Evolutionary conservation across 2,329 filamentous ascomycete species (phyloP).

Genomic region (Phyllosticta citribraziliensis): DNA sequence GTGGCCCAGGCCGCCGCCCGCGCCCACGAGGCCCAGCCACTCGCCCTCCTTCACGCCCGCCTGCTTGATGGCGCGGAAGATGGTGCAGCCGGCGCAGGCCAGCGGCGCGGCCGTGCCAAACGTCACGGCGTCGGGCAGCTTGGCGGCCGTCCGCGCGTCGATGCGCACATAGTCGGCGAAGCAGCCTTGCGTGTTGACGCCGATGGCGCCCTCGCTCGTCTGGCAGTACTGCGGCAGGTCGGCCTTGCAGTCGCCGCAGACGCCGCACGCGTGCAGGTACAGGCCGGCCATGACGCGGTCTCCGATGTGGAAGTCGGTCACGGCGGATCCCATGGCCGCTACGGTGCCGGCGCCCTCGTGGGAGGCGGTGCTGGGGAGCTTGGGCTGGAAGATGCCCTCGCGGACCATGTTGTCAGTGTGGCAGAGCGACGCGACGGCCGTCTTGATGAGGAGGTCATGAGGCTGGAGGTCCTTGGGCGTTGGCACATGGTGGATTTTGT

Average conservation of each 20-base stretch:
- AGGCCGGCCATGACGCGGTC: slow-evolving; percentile 49
- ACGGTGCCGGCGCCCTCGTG: slow-evolving; percentile 51
- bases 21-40: slow-evolving; percentile 30
- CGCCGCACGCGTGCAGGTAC: slow-evolving; percentile 43
- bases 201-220: slow-evolving; percentile 35
- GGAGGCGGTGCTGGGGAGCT: slow-evolving; percentile 44
- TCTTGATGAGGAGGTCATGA: slow-evolving; percentile 50
- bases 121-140: slow-evolving; percentile 39
- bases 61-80: slow-evolving; percentile 39
- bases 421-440: slow-evolving; percentile 51
- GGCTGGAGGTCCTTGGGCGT: slow-evolving; percentile 39
- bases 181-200: slow-evolving; percentile 43
- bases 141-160: slow-evolving; percentile 38
- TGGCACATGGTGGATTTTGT: slow-evolving; percentile 41
- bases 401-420: slow-evolving; percentile 52
- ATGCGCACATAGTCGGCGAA: slow-evolving; percentile 48
- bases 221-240: slow-evolving; percentile 48
- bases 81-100: slow-evolving; percentile 46
- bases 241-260: slow-evolving; percentile 43
- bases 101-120: slow-evolving; percentile 46
- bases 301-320: slow-evolving; percentile 37
- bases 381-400: slow-evolving; percentile 38
- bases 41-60: slow-evolving; percentile 30
- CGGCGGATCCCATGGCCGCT: slow-evolving; percentile 35
- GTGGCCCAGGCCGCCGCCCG: slow-evolving; percentile 17